Evolutionary conservation across 176 grass and related monocot species (phyloP).

Genomic region (Tillandsia leiboldiana): DNA sequence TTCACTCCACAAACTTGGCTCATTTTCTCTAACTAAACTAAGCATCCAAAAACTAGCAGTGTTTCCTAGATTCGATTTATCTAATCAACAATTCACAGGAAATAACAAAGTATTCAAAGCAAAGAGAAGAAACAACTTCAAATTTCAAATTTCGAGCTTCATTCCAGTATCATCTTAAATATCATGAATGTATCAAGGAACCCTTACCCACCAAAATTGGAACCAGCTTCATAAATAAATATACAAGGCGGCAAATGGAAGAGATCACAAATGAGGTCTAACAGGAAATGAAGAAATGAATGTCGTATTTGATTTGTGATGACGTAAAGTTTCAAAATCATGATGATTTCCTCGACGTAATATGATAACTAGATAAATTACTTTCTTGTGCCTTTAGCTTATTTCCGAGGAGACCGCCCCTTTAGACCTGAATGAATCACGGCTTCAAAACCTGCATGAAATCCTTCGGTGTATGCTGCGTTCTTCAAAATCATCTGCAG

Average conservation of each 20-base stretch:
- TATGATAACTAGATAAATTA: neutral
- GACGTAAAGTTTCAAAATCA: neutral
- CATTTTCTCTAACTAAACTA: too few species aligned
- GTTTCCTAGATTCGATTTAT: too few species aligned
- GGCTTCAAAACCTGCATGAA: constrained; percentile 41
- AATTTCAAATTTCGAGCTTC: too few species aligned
- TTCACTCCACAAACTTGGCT: too few species aligned
- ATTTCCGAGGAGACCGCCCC: constrained; percentile 17
- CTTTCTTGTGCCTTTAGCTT: constrained; percentile 5
- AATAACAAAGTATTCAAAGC: too few species aligned
- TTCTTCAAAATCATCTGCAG: constrained; percentile 80
- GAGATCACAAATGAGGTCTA: neutral
- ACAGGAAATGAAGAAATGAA: neutral
- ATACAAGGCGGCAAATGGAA: neutral
- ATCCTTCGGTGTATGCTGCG: constrained; percentile 47
- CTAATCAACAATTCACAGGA: too few species aligned
- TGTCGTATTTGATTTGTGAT: neutral
- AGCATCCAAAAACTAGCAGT: too few species aligned
- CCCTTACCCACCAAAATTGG: too few species aligned
- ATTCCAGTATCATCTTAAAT: too few species aligned
- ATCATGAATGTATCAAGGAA: too few species aligned
- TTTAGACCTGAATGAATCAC: constrained; percentile 32
- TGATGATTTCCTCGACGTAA: neutral
- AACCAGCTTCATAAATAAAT: too few species aligned
- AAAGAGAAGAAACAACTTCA: too few species aligned